phyloP scores from a whole-genome alignment of 768 basidiomycete genomes.

The Naganishia kalamii region DNA sequence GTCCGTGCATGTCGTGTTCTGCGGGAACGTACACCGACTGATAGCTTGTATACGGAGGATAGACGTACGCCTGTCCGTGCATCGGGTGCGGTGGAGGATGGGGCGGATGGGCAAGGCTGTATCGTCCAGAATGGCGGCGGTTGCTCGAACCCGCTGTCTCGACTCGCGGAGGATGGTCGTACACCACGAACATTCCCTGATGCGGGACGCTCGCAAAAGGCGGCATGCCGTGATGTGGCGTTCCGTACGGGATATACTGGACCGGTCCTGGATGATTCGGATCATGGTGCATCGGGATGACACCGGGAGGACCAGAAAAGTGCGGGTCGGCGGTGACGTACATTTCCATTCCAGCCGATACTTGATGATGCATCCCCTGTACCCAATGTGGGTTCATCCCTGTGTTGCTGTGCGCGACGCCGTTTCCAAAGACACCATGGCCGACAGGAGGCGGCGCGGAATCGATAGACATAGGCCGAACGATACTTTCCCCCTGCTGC shows the following conservation, averaged over 20 bases:
- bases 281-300: conserved; percentile 1
- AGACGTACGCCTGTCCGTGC: neutral
- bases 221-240: conserved; percentile 1
- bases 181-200: conserved; percentile 11
- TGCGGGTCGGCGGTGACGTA: neutral
- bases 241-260: conserved; percentile 2
- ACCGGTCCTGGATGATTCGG: neutral
- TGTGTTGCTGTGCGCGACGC: neutral
- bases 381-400: neutral
- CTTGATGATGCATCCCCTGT: conserved; percentile 1
- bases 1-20: neutral
- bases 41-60: neutral
- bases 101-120: neutral
- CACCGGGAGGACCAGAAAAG: neutral
- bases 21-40: neutral
- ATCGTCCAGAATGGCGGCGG: neutral
- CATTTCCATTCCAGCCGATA: neutral
- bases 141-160: neutral
- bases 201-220: neutral
- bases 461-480: neutral
- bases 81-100: neutral
- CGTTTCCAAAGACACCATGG: neutral
- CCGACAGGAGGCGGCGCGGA: neutral
- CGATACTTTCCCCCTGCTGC: conserved; percentile 14
- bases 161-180: neutral